phyloP scores from a whole-genome alignment of 176 grass and related monocot species.

The Puccinellia tenuiflora region DNA sequence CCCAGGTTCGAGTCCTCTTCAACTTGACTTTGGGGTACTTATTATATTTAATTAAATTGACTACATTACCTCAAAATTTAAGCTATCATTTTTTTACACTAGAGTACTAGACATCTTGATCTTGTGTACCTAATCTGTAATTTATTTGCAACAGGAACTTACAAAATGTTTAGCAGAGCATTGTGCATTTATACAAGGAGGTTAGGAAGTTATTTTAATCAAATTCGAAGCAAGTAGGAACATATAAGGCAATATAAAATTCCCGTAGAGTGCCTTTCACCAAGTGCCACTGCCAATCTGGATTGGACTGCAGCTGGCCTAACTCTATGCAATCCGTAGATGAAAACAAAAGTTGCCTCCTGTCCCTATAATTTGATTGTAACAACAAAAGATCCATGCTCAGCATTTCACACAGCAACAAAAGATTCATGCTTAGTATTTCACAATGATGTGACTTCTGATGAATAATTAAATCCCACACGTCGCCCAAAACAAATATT shows the following conservation, averaged over 20 bases:
- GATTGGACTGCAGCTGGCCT: slow-evolving; percentile 25
- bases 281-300: neutral
- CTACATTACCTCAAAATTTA: neutral
- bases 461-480: neutral
- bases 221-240: slow-evolving; percentile 1
- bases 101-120: neutral
- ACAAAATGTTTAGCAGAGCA: neutral
- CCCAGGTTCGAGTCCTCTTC: neutral
- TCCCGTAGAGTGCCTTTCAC: neutral
- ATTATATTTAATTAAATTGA: neutral
- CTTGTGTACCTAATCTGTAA: neutral
- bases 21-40: neutral
- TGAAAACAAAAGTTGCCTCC: slow-evolving; percentile 20
- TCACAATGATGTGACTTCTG: slow-evolving; percentile 17
- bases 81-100: neutral
- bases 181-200: neutral
- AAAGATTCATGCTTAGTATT: slow-evolving; percentile 26
- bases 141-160: slow-evolving; percentile 19
- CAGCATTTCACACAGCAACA: slow-evolving; percentile 1
- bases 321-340: slow-evolving; percentile 2
- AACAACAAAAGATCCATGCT: slow-evolving; percentile 22
- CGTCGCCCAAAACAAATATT: neutral
- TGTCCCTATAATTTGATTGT: slow-evolving; percentile 1
- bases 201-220: neutral
- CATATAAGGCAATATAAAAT: neutral